Evolutionary conservation across 768 basidiomycete species (phyloP), one percentile per base, ranked within the genome.

Genomic region (Holtermannia corniformis): DNA sequence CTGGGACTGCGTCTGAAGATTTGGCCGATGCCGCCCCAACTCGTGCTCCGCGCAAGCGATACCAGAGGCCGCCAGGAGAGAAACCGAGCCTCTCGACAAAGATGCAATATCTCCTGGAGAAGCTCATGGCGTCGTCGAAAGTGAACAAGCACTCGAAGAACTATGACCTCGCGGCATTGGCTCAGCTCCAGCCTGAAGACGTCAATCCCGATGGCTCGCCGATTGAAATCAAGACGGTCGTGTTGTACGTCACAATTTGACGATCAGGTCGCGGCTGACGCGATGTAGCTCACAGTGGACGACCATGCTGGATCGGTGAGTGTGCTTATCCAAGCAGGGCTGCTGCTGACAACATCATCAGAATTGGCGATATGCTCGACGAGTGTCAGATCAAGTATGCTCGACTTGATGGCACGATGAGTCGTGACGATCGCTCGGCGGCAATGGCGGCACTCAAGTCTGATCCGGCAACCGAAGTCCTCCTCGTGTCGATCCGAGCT

Each of bases 331-430:
- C 28, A 14, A 24, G 10, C 27, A 22, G 13, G 24, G 16, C 16
- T 22, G 5, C 7, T 41, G 21, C 58, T 60, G 32, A 69, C 52
- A 28, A 54, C 46, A 45, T 25, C 57, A 40, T 16, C 58, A 87
- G 87, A 69, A 79, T 96, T 49, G 89, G 92, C 72, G 90, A 92
- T 59, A 91, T 90, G 25, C 73, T 96, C 25, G 85, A 88, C 60
- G 76, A 80, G 26, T 81, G 84, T 10, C 79, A 81, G 23, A 99
- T 99, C 66, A 81, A 79, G 22, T 95, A 88, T 69, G 86, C 91
- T 61, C 83, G 95, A 47, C 75, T 99, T 41, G 95, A 99, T 71
- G 95, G 95, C 1, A 91, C 89, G 2, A 99, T 99, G 95, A 92
- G 87, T 70, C 84, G 93, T 45, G 92, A 95, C 49, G 91, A 93